A percentile compares a stretch with the other conserved stretches of the same genome.
phyloP scores from a whole-genome alignment of 2,329 filamentous ascomycete genomes.

The Colletotrichum phormii region DNA sequence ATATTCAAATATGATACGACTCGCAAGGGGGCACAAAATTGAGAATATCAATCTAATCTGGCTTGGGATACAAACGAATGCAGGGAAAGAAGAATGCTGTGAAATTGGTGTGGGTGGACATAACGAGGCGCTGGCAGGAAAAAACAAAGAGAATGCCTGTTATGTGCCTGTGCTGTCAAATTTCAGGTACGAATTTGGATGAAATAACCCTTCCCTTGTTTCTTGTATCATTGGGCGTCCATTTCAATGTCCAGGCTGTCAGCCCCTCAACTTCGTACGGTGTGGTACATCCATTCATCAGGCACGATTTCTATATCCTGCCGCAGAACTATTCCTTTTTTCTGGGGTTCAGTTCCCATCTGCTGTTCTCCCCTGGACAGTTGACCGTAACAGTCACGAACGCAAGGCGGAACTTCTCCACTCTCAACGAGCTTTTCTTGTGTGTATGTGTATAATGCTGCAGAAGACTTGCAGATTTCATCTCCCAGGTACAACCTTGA shows the following conservation, averaged over 20 bases:
- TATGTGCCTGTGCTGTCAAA: constrained; percentile 8
- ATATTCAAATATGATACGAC: not conserved
- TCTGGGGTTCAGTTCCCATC: not conserved
- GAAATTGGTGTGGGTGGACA: not conserved
- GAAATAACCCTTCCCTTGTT: not conserved
- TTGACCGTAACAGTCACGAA: not conserved
- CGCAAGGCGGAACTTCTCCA: constrained; percentile 26
- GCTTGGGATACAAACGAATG: not conserved
- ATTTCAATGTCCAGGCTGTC: not conserved
- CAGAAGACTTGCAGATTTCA: constrained; percentile 24
- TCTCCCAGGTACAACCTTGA: constrained; percentile 26
- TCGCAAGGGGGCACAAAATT: not conserved
- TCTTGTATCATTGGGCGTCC: not conserved
- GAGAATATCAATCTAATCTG: not conserved
- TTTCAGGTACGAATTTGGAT: constrained; percentile 16
- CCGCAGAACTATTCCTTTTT: not conserved
- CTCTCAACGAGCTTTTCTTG: constrained; percentile 7
- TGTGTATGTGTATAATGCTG: constrained; percentile 7
- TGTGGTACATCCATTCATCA: not conserved
- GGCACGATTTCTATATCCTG: not conserved
- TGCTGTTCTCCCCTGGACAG: not conserved
- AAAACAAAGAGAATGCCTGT: not conserved
- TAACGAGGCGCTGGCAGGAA: not conserved
- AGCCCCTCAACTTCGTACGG: not conserved
- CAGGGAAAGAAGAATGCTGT: not conserved